These are phyloP conservation scores for Ascochyta lentis DNA, from an alignment of 2,329 filamentous ascomycete species.

Conservation along the genomic window DNA sequence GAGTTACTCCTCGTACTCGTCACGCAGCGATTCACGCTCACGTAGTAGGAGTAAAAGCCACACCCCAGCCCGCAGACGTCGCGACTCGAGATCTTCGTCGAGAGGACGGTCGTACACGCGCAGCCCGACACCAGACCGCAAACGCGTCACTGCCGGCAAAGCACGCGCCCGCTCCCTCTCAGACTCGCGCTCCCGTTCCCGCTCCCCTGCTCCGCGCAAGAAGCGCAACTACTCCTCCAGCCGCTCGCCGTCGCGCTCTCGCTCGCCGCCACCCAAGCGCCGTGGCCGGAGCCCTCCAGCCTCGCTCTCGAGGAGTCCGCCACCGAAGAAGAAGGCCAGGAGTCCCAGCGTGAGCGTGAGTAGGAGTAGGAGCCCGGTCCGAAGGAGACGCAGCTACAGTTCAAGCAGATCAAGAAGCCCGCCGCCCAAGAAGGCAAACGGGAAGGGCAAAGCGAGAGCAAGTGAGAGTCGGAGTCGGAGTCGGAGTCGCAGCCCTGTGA, in stretches of 20 bases:
- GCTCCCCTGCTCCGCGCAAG: conserved; percentile 32
- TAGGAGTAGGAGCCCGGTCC: conserved; percentile 10
- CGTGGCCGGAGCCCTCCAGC: conserved; percentile 32
- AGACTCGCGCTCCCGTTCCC: conserved; percentile 28
- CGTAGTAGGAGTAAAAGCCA: conserved; percentile 30
- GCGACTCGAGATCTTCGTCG: conserved; percentile 26
- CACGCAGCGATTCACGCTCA: conserved; percentile 36
- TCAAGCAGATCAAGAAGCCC: conserved; percentile 9
- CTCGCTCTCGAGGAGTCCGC: conserved; percentile 25
- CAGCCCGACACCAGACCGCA: conserved; percentile 36
- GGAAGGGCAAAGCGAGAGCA: conserved; percentile 12
- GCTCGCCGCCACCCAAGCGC: conserved; percentile 30
- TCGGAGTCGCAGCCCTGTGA: conserved; percentile 14
- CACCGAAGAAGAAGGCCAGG: conserved; percentile 19
- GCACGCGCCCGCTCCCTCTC: conserved; percentile 29
- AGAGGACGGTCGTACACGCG: conserved; percentile 40
- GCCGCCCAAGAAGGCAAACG: conserved; percentile 11
- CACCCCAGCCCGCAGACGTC: conserved; percentile 8
- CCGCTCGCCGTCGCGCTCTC: conserved; percentile 30
- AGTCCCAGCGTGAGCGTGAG: conserved; percentile 18
- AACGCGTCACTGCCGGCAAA: conserved; percentile 21
- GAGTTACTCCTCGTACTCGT: conserved; percentile 43
- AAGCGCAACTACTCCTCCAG: conserved; percentile 37
- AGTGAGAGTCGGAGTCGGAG: conserved; percentile 12
- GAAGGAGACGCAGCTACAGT: conserved; percentile 4